Evolutionary conservation across 169 alveolate species (phyloP).

Genomic region (Plasmodium ovale): DNA sequence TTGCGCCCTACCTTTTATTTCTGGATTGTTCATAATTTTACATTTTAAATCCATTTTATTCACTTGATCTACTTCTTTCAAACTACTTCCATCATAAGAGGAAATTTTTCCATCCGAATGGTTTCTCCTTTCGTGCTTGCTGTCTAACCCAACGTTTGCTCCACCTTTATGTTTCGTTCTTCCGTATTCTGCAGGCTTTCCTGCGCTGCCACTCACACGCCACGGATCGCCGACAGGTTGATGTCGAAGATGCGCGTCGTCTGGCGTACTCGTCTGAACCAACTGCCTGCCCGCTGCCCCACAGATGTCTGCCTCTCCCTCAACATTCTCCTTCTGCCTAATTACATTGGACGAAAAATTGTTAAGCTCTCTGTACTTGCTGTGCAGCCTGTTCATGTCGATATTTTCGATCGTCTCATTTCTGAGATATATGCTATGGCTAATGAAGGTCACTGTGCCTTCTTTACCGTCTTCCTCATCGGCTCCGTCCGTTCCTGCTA

Average conservation of each 20-base stretch:
- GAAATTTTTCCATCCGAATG: neutral
- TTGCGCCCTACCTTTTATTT: neutral
- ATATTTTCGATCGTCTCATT: constrained; percentile 62
- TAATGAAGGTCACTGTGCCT: constrained; percentile 20
- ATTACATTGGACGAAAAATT: neutral
- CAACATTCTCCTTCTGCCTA: neutral
- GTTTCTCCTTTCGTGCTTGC: neutral
- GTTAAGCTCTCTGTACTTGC: neutral
- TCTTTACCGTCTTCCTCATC: neutral
- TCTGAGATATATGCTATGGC: constrained; percentile 60
- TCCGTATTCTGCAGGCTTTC: neutral
- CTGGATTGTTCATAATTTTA: neutral
- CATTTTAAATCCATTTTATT: neutral
- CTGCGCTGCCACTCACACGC: too few species aligned
- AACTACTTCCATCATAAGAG: neutral
- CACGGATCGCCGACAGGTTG: too few species aligned
- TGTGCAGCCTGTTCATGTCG: constrained; percentile 14
- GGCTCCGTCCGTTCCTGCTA: neutral
- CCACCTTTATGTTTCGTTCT: neutral
- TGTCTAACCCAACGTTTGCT: neutral
- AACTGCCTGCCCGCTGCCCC: too few species aligned
- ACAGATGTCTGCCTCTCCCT: too few species aligned
- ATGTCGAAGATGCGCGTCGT: too few species aligned
- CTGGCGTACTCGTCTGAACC: too few species aligned
- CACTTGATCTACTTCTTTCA: neutral